Percentiles rank a stretch among this genome's conserved stretches.
Evolutionary conservation across 192 early-diverging fungal species (phyloP).

Genomic region (Coemansia interrupta): DNA sequence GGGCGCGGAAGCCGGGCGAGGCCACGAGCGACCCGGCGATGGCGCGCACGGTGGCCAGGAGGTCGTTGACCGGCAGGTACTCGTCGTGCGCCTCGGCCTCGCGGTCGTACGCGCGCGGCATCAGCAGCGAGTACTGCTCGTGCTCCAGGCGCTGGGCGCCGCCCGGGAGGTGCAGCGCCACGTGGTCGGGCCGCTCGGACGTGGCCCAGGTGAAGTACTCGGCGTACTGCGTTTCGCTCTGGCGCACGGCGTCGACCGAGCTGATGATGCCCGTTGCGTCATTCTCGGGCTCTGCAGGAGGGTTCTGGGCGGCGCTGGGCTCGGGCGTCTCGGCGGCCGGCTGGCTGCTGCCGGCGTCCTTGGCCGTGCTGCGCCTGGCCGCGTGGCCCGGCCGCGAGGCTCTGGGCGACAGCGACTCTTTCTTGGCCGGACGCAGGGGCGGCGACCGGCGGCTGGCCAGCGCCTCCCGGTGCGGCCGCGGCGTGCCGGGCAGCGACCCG

Average conservation of each 20-base stretch:
- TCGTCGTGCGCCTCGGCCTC: conserved; percentile 58
- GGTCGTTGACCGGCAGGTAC: conserved; percentile 80
- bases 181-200: not conserved
- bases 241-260: conserved; percentile 42
- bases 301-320: not conserved
- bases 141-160: not conserved
- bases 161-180: conserved; percentile 34
- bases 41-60: conserved; percentile 57
- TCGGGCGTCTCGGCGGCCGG: not conserved
- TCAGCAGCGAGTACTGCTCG: conserved; percentile 42
- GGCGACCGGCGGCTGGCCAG: conserved; percentile 4
- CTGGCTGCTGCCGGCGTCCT: not conserved
- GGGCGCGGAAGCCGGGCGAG: too few species aligned
- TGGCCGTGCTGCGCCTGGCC: conserved; percentile 7
- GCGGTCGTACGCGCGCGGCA: conserved; percentile 39
- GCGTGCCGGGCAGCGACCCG: conserved; percentile 38
- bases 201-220: conserved; percentile 35
- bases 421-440: not conserved
- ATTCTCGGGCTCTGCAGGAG: not conserved
- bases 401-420: not conserved
- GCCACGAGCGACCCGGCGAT: not conserved
- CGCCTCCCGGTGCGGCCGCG: conserved; percentile 23
- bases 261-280: conserved; percentile 9
- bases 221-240: conserved; percentile 42
- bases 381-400: conserved; percentile 5